Conservation (phyloP, 371 early-diverging fungal genomes). For the Capniomyces stellatus region DNA sequence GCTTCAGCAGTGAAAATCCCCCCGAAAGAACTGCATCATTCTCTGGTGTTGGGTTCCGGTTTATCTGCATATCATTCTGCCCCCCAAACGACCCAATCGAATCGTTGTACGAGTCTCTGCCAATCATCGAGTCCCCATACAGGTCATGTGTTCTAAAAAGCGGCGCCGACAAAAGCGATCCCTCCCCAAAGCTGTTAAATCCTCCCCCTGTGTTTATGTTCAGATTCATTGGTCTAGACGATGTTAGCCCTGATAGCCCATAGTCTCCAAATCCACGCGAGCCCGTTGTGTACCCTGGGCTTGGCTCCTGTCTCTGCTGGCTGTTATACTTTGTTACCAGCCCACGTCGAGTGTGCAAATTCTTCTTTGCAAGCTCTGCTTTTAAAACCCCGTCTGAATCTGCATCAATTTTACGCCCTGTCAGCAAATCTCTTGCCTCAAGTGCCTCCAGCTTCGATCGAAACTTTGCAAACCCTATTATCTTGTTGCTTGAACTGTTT, state of each 20-base stretch:
- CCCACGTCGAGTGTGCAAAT: constrained; percentile 34
- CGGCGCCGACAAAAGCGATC: background rate
- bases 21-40: background rate
- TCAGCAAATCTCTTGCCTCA: constrained; percentile 71
- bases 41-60: background rate
- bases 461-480: constrained; percentile 88
- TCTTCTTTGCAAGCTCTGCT: constrained; percentile 92
- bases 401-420: constrained; percentile 70
- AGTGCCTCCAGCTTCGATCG: constrained; percentile 64
- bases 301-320: too few species aligned
- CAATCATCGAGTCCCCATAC: constrained; percentile 16
- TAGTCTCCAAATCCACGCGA: background rate
- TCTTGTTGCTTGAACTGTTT: background rate
- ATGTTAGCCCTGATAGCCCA: background rate
- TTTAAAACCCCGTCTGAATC: constrained; percentile 67
- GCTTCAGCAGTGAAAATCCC: background rate
- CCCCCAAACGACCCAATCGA: background rate
- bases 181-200: background rate
- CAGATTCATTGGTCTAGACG: background rate
- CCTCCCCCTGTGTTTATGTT: background rate
- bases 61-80: background rate
- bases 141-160: constrained; percentile 7
- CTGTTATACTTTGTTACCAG: too few species aligned
- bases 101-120: constrained; percentile 4
- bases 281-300: background rate